Conservation (phyloP, 495 filamentous ascomycete species). For the Penicillium robsamsonii region DNA sequence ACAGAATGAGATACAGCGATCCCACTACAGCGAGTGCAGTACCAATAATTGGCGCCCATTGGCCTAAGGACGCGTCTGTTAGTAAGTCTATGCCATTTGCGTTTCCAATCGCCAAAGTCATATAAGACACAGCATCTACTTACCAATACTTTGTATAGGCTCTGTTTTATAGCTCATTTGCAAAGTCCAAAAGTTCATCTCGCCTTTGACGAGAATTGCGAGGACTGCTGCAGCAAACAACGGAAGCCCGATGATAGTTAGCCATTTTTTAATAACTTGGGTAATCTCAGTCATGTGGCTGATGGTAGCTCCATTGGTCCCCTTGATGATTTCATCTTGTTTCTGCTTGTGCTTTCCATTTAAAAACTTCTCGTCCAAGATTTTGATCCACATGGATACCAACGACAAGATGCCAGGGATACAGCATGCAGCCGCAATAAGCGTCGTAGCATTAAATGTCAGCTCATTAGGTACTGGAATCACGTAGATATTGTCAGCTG, state of each 20-base stretch:
- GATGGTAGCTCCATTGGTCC: conserved; percentile 54
- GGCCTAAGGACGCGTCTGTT: conserved; percentile 27
- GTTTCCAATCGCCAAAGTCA: not conserved
- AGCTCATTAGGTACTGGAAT: conserved; percentile 51
- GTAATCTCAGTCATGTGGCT: conserved; percentile 49
- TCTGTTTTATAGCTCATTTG: conserved; percentile 54
- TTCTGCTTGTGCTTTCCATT: conserved; percentile 29
- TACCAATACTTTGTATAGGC: conserved; percentile 53
- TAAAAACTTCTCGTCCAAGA: conserved; percentile 46
- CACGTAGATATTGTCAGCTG: conserved; percentile 54
- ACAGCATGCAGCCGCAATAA: conserved; percentile 58
- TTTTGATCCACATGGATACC: conserved; percentile 58
- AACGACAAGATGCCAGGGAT: conserved; percentile 57
- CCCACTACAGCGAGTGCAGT: conserved; percentile 53
- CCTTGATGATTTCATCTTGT: conserved; percentile 40
- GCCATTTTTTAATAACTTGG: conserved; percentile 36
- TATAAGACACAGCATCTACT: conserved; percentile 13
- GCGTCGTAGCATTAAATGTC: conserved; percentile 52
- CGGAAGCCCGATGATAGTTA: conserved; percentile 51
- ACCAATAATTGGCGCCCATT: conserved; percentile 58
- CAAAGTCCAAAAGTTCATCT: conserved; percentile 56
- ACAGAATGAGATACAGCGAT: conserved; percentile 51
- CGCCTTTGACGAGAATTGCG: conserved; percentile 54
- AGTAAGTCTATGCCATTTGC: not conserved
- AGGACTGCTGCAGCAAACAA: conserved; percentile 53